Evolutionary conservation across 371 early-diverging fungal genomes (phyloP).

Genomic region (Circinella umbellata): DNA sequence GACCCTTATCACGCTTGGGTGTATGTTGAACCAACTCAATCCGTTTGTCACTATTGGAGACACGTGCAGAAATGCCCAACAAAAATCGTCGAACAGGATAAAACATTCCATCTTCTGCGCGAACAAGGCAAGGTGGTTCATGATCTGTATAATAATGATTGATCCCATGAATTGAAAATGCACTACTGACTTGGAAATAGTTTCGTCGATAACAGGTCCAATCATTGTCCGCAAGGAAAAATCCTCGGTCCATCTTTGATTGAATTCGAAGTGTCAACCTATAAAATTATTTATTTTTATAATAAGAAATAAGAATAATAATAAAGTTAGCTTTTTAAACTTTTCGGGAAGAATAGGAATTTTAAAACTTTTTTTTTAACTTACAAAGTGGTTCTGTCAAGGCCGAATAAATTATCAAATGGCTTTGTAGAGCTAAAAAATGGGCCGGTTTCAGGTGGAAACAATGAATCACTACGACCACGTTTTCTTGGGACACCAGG

Average conservation of each 20-base stretch:
- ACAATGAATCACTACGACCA: conserved; percentile 31
- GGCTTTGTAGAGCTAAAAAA: conserved; percentile 70
- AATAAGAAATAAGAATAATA: too few species aligned
- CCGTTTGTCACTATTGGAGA: conserved; percentile 71
- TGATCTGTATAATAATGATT: conserved; percentile 45
- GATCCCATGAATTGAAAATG: conserved; percentile 67
- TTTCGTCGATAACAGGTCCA: conserved; percentile 97
- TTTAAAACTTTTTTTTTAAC: not conserved
- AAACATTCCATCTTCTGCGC: conserved; percentile 47
- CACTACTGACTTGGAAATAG: conserved; percentile 89
- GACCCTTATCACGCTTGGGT: conserved; percentile 93
- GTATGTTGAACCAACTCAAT: conserved; percentile 93
- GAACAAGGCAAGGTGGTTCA: conserved; percentile 63
- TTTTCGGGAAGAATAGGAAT: too few species aligned
- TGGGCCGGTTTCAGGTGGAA: conserved; percentile 55
- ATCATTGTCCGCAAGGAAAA: conserved; percentile 78
- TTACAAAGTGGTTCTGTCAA: conserved; percentile 67
- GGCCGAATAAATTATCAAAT: conserved; percentile 61
- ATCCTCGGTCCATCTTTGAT: conserved; percentile 78
- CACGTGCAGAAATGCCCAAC: conserved; percentile 76
- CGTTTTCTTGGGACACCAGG: conserved; percentile 12
- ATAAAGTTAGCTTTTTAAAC: too few species aligned
- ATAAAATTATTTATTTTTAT: not conserved
- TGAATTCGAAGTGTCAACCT: conserved; percentile 48
- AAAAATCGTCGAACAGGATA: conserved; percentile 60